A percentile compares a stretch with the other conserved stretches of the same genome.
phyloP scores from a whole-genome alignment of 2,329 filamentous ascomycete genomes.

The Colletotrichum paranaense region DNA sequence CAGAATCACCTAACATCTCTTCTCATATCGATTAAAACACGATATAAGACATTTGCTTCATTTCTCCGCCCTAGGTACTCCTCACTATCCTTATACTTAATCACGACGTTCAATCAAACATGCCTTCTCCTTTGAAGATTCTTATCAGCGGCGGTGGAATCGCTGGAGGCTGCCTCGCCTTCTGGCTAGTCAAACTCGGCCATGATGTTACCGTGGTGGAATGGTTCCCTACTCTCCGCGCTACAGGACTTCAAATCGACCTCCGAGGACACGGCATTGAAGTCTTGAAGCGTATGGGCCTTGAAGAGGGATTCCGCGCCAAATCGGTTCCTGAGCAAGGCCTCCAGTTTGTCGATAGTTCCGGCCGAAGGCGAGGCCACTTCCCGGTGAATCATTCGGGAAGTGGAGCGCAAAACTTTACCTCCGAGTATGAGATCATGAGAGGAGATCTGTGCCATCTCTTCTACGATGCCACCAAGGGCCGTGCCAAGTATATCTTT shows the following conservation, averaged over 20 bases:
- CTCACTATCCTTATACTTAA: neutral
- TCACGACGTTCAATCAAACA: neutral
- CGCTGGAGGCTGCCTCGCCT: constrained; percentile 57
- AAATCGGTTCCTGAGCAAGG: constrained; percentile 59
- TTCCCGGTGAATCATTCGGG: constrained; percentile 32
- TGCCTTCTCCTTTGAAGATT: constrained; percentile 38
- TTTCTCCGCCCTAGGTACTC: neutral
- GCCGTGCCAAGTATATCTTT: constrained; percentile 43
- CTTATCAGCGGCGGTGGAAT: constrained; percentile 50
- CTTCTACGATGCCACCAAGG: constrained; percentile 49
- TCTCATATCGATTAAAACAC: neutral
- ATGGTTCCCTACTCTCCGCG: constrained; percentile 52
- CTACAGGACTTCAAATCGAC: constrained; percentile 64
- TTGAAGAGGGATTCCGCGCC: constrained; percentile 55
- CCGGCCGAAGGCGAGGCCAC: constrained; percentile 49
- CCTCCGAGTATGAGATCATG: constrained; percentile 66
- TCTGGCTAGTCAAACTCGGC: constrained; percentile 55
- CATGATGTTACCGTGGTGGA: constrained; percentile 56
- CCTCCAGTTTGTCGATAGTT: constrained; percentile 53
- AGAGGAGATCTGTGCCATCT: constrained; percentile 61
- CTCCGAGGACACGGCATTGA: constrained; percentile 62
- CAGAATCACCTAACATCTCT: neutral
- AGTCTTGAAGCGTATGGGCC: constrained; percentile 62
- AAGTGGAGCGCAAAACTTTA: constrained; percentile 49
- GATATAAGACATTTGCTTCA: neutral